A percentile compares a stretch with the other conserved stretches of the same genome.
Evolutionary conservation across 2,329 filamentous ascomycete species (phyloP).

Genomic region (Epichloe sylvatica): DNA sequence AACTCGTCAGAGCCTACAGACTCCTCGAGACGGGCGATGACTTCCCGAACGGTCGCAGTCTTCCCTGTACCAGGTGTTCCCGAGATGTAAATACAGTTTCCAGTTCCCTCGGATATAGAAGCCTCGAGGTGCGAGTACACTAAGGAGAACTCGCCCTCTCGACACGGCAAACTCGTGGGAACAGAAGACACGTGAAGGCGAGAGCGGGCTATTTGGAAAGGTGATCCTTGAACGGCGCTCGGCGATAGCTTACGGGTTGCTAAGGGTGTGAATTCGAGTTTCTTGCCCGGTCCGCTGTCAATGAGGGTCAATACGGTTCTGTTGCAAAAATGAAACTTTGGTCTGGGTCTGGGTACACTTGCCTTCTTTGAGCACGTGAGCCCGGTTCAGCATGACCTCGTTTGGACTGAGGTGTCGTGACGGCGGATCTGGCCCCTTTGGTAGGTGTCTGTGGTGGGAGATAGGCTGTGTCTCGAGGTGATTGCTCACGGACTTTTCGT

Average conservation of each 20-base stretch:
- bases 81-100: conserved; percentile 96
- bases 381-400: conserved; percentile 18
- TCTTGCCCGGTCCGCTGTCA: conserved; percentile 42
- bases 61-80: conserved; percentile 97
- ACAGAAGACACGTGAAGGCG: conserved; percentile 90
- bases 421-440: conserved; percentile 18
- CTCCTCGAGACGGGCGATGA: conserved; percentile 78
- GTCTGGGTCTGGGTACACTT: background rate
- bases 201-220: conserved; percentile 80
- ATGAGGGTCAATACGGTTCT: conserved; percentile 29
- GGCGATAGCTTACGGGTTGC: conserved; percentile 74
- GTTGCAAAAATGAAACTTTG: background rate
- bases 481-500: conserved; percentile 18
- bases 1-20: conserved; percentile 80
- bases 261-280: conserved; percentile 89
- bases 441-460: conserved; percentile 24
- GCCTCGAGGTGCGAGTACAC: conserved; percentile 91
- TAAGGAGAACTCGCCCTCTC: conserved; percentile 78
- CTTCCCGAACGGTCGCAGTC: conserved; percentile 91
- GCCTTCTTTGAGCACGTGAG: conserved; percentile 20
- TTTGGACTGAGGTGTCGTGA: conserved; percentile 19
- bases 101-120: conserved; percentile 84
- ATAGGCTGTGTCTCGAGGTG: conserved; percentile 19
- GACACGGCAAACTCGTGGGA: conserved; percentile 74
- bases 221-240: conserved; percentile 60